These are phyloP conservation scores for Meripilus lineatus DNA, from an alignment of 1,284 basidiomycete species.

Conservation along the genomic window DNA sequence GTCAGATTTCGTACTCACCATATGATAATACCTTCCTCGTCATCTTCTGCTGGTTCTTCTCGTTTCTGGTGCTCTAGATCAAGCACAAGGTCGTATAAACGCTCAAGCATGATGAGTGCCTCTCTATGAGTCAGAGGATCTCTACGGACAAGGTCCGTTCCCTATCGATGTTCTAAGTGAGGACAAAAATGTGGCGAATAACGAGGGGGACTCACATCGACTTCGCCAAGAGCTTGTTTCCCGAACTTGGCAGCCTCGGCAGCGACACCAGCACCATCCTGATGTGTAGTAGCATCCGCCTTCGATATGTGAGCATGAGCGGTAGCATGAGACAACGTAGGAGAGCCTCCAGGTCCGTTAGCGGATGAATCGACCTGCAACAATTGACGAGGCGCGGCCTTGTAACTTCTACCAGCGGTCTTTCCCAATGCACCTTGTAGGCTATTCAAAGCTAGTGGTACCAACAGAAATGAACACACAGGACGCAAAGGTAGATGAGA, in stretches of 20 bases:
- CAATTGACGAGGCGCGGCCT: constrained; percentile 93
- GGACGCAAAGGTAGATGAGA: background rate
- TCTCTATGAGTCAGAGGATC: constrained; percentile 80
- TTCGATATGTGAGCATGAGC: constrained; percentile 57
- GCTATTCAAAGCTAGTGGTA: constrained; percentile 58
- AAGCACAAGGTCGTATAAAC: constrained; percentile 82
- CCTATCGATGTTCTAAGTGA: too few relatives aligned
- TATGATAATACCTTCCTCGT: constrained; percentile 43
- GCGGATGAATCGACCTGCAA: constrained; percentile 71
- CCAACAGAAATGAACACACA: background rate
- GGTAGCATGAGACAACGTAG: constrained; percentile 41
- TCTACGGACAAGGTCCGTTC: constrained; percentile 48
- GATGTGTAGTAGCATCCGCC: constrained; percentile 36
- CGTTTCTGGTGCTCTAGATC: constrained; percentile 84
- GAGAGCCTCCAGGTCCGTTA: constrained; percentile 39
- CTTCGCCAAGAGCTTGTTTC: constrained; percentile 54
- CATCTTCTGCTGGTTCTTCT: constrained; percentile 69
- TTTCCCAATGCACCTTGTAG: constrained; percentile 96
- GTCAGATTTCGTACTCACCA: constrained; percentile 45
- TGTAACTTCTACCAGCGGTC: constrained; percentile 88
- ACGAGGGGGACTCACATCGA: background rate
- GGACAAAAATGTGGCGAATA: constrained; percentile 6
- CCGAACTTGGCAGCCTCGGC: constrained; percentile 70
- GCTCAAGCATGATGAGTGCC: constrained; percentile 78
- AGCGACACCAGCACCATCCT: constrained; percentile 46